Percentiles rank a stretch among this genome's conserved stretches.
These are phyloP conservation scores for Coemansia sp. DNA, from an alignment of 192 early-diverging fungal species.

Conservation along the genomic window DNA sequence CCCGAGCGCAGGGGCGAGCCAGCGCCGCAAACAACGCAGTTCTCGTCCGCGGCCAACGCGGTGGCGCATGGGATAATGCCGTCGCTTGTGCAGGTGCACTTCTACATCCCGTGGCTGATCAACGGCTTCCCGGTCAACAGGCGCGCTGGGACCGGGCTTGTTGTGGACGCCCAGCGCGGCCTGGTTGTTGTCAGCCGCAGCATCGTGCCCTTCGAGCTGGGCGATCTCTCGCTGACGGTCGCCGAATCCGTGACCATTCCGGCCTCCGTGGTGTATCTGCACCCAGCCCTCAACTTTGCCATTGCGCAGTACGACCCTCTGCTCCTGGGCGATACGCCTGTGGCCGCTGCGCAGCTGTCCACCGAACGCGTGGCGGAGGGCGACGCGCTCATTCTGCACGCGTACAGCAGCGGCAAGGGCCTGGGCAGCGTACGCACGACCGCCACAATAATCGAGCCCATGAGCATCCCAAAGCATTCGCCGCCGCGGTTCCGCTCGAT, in stretches of 20 bases:
- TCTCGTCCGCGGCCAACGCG: conserved; percentile 11
- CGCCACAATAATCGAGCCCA: conserved; percentile 59
- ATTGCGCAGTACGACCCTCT: conserved; percentile 74
- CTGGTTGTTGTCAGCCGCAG: conserved; percentile 78
- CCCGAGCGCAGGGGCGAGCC: conserved; percentile 41
- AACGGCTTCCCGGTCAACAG: conserved; percentile 12
- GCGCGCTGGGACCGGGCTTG: conserved; percentile 59
- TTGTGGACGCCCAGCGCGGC: conserved; percentile 73
- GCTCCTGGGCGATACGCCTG: conserved; percentile 73
- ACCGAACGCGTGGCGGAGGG: conserved; percentile 61
- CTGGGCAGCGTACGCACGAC: conserved; percentile 60
- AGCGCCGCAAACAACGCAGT: conserved; percentile 12
- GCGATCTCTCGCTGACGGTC: conserved; percentile 83
- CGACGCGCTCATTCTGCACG: conserved; percentile 57
- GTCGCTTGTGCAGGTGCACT: conserved; percentile 26
- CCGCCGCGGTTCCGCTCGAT: conserved; percentile 32
- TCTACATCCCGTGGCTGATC: conserved; percentile 31
- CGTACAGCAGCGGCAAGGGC: conserved; percentile 56
- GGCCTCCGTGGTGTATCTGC: conserved; percentile 71
- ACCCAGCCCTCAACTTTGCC: conserved; percentile 83
- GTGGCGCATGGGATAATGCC: conserved; percentile 67
- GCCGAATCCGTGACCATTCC: conserved; percentile 85
- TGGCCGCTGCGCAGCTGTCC: conserved; percentile 61
- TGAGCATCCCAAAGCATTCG: conserved; percentile 41
- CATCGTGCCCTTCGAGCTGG: conserved; percentile 74